phyloP scores from a whole-genome alignment of 208 protist genomes.

The Acanthamoeba sp. region DNA sequence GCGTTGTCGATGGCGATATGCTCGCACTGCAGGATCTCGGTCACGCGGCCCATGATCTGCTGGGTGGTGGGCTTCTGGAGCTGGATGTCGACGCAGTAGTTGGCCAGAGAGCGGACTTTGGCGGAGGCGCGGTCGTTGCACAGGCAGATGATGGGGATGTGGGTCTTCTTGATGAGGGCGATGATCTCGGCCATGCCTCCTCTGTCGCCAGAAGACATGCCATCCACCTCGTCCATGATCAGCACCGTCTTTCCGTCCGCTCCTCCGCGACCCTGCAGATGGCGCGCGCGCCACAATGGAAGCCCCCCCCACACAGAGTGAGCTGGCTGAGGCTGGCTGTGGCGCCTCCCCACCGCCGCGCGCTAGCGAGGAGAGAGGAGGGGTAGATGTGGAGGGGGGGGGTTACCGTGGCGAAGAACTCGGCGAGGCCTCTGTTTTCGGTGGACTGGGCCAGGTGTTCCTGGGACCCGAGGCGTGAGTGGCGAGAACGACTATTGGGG shows the following conservation, averaged over 20 bases:
- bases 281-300: too few relatives aligned
- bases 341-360: too few relatives aligned
- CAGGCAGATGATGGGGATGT: slow-evolving; percentile 98
- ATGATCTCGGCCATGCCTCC: slow-evolving; percentile 78
- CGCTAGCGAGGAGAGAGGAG: too few relatives aligned
- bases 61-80: slow-evolving; percentile 54
- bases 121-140: slow-evolving; percentile 97
- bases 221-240: slow-evolving; percentile 99
- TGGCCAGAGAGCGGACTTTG: slow-evolving; percentile 96
- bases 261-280: slow-evolving; percentile 53
- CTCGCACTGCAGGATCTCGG: slow-evolving; percentile 50
- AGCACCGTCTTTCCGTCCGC: slow-evolving; percentile 86
- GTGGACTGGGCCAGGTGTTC: slow-evolving; percentile 50
- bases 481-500: too few relatives aligned
- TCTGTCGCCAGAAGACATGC: slow-evolving; percentile 95
- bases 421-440: slow-evolving; percentile 42
- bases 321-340: too few relatives aligned
- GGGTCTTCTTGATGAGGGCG: slow-evolving; percentile 85
- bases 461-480: background rate
- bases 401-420: slow-evolving; percentile 36
- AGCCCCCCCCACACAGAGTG: background rate
- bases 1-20: background rate
- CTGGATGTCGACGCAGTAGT: slow-evolving; percentile 96
- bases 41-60: background rate
- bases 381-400: background rate